Conservation (phyloP, 2,329 filamentous ascomycete genomes). For the Cercospora sp. region DNA sequence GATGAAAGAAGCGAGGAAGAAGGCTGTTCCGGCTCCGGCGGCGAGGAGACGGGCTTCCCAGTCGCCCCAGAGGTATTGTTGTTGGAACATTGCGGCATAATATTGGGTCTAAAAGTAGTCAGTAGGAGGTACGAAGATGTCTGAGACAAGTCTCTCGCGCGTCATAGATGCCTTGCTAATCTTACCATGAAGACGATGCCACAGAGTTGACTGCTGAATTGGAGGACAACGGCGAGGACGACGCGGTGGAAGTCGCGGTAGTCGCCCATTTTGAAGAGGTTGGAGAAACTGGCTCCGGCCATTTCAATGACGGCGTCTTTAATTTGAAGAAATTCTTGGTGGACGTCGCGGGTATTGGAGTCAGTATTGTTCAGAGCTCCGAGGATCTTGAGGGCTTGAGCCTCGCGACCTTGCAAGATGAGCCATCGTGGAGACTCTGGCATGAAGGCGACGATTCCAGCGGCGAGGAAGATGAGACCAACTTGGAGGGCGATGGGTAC, state of each 20-base stretch:
- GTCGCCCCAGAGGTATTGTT: slow-evolving; percentile 35
- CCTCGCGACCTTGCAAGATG: slow-evolving; percentile 56
- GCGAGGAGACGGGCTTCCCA: slow-evolving; percentile 38
- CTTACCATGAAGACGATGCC: slow-evolving; percentile 39
- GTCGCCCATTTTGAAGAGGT: slow-evolving; percentile 35
- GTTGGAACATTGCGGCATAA: slow-evolving; percentile 45
- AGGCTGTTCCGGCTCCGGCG: slow-evolving; percentile 44
- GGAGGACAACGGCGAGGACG: slow-evolving; percentile 39
- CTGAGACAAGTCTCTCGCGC: too few species aligned
- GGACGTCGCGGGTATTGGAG: slow-evolving; percentile 47
- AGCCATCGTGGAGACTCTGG: slow-evolving; percentile 48
- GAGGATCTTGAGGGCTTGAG: slow-evolving; percentile 52
- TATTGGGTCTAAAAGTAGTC: slow-evolving; percentile 40
- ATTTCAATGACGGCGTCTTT: slow-evolving; percentile 55
- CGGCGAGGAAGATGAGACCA: slow-evolving; percentile 31
- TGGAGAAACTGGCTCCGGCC: slow-evolving; percentile 35
- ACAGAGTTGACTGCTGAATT: slow-evolving; percentile 40
- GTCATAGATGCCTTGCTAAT: too few species aligned
- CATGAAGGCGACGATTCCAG: slow-evolving; percentile 30
- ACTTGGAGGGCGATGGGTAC: slow-evolving; percentile 38
- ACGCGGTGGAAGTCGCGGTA: slow-evolving; percentile 40
- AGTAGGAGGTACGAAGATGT: too few species aligned
- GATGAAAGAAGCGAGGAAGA: slow-evolving; percentile 53
- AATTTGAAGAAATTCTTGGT: slow-evolving; percentile 53
- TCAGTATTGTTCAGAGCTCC: slow-evolving; percentile 50